phyloP scores from a whole-genome alignment of 805 yeast genomes.

The Saturnispora besseyi region DNA sequence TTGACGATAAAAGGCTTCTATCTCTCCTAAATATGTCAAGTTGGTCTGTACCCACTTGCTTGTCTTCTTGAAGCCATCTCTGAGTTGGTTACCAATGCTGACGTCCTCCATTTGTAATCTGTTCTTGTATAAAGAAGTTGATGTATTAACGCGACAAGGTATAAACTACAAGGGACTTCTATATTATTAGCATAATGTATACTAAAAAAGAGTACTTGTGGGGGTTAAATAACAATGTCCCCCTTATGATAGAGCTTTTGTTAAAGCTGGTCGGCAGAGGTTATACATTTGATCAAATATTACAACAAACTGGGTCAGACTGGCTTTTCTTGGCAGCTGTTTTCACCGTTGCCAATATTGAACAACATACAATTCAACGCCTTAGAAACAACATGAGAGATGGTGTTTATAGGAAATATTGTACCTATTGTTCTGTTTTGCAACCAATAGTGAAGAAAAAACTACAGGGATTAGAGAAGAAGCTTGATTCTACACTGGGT shows the following conservation, averaged over 20 bases:
- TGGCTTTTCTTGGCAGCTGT: not conserved
- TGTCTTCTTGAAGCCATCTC: conserved; percentile 73
- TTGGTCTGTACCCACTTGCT: conserved; percentile 73
- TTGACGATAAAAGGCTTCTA: conserved; percentile 77
- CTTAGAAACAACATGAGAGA: not conserved
- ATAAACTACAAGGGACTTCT: not conserved
- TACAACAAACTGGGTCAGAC: not conserved
- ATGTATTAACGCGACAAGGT: not conserved
- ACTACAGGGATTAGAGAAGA: not conserved
- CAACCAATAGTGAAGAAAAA: not conserved
- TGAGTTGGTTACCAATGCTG: conserved; percentile 61
- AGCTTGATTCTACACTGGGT: not conserved
- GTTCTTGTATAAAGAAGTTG: not conserved
- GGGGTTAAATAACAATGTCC: not conserved
- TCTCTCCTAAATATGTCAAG: conserved; percentile 63
- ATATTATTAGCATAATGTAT: not conserved
- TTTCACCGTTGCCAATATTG: not conserved
- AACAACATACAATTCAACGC: not conserved
- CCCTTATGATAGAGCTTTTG: not conserved
- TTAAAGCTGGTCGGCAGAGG: not conserved
- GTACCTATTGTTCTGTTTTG: not conserved
- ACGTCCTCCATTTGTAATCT: conserved; percentile 19
- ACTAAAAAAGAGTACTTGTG: not conserved
- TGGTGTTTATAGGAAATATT: not conserved
- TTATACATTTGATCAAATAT: not conserved